A percentile compares a stretch with the other conserved stretches of the same genome.
These are phyloP conservation scores for Fagus sylvatica DNA, from an alignment of 306 rosid genomes.

Conservation along the genomic window DNA sequence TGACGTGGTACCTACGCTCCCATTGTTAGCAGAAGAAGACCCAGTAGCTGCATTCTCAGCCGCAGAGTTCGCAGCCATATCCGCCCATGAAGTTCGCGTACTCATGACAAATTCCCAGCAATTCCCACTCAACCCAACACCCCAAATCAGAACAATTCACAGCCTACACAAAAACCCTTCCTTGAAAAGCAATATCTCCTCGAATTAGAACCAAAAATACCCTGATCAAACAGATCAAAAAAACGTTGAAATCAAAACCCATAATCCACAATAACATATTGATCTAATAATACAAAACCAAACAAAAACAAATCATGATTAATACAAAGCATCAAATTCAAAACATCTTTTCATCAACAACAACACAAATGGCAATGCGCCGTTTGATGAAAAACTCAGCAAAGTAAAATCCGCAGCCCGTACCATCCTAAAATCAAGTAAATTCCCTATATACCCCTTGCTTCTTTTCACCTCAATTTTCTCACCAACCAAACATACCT, in stretches of 20 bases:
- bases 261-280: not conserved
- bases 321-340: not conserved
- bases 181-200: slow-evolving; percentile 1
- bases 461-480: slow-evolving; percentile 4
- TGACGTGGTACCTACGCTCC: slow-evolving; percentile 27
- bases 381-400: not conserved
- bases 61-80: slow-evolving; percentile 81
- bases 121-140: slow-evolving; percentile 12
- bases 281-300: not conserved
- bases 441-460: not conserved
- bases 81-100: slow-evolving; percentile 94
- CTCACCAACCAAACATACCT: not conserved
- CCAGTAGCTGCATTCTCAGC: slow-evolving; percentile 63
- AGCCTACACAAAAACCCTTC: not conserved
- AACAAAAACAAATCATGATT: not conserved
- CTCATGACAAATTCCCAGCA: slow-evolving; percentile 36
- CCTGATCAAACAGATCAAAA: slow-evolving; percentile 12
- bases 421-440: not conserved
- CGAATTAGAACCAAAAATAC: slow-evolving; percentile 7
- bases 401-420: not conserved
- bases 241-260: not conserved
- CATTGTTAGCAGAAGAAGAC: slow-evolving; percentile 38
- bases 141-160: slow-evolving; percentile 5
- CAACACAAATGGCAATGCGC: slow-evolving; percentile 17
- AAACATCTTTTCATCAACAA: not conserved